Conservation (phyloP, 129 eudicot genomes). For the Helichrysum umbraculigerum region DNA sequence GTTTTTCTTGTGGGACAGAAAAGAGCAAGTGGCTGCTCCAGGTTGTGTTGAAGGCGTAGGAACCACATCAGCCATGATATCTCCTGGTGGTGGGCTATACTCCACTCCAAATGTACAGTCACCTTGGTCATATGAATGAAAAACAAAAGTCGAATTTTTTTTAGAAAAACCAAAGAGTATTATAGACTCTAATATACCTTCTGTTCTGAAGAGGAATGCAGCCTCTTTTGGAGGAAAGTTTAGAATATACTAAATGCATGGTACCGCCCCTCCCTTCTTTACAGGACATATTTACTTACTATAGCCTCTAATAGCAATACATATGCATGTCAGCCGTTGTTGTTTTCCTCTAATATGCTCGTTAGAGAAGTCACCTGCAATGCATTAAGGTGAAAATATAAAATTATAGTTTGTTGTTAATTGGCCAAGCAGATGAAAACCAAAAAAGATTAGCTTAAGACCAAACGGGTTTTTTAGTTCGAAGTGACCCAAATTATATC, state of each 20-base stretch:
- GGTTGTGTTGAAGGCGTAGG: constrained; percentile 55
- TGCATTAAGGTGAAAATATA: not conserved
- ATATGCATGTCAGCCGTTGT: not conserved
- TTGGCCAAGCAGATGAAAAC: not conserved
- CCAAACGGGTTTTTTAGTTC: no score
- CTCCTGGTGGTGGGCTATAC: constrained; percentile 60
- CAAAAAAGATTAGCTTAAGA: not conserved
- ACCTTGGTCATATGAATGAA: constrained; percentile 77
- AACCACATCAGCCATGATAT: constrained; percentile 39
- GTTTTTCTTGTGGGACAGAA: constrained; percentile 35
- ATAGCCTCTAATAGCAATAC: not conserved
- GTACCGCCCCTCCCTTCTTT: not conserved
- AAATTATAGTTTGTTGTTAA: not conserved
- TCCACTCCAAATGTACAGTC: constrained; percentile 78
- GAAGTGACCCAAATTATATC: not conserved
- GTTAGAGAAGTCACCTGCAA: not conserved
- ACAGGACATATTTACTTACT: constrained; percentile 1
- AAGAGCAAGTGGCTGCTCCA: constrained; percentile 49
- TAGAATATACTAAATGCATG: constrained; percentile 42
- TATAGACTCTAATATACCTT: constrained; percentile 40
- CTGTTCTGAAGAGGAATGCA: constrained; percentile 43
- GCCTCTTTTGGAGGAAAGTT: constrained; percentile 52
- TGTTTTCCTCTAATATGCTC: not conserved
- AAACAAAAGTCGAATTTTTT: constrained; percentile 9
- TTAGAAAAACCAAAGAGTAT: constrained; percentile 19